phyloP scores from a whole-genome alignment of 345 rosid genomes.

The Camelina neglecta region DNA sequence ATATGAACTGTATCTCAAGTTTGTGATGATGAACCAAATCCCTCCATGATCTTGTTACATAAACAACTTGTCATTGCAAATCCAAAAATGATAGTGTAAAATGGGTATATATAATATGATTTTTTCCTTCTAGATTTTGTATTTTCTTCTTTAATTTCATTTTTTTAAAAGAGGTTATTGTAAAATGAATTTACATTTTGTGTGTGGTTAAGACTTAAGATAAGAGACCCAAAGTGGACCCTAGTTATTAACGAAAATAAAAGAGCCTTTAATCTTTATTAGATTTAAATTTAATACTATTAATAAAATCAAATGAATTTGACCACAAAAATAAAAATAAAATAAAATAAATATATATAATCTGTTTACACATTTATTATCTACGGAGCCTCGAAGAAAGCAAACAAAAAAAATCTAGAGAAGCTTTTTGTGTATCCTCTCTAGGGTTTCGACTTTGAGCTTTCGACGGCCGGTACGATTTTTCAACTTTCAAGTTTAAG shows the following conservation, averaged over 20 bases:
- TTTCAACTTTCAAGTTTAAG: not conserved
- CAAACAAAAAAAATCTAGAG: slow-evolving; percentile 8
- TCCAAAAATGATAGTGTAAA: not conserved
- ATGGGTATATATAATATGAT: not conserved
- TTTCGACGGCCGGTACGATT: slow-evolving; percentile 27
- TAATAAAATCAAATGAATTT: not conserved
- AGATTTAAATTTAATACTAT: not conserved
- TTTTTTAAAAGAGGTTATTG: too few relatives aligned
- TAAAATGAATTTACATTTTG: too few relatives aligned
- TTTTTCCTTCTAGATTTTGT: not conserved
- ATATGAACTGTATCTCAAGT: slow-evolving; percentile 49
- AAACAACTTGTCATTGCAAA: not conserved
- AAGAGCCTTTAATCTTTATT: not conserved
- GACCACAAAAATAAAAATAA: not conserved
- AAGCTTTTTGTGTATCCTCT: not conserved
- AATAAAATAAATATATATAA: not conserved
- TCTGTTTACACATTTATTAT: not conserved
- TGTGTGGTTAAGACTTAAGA: too few relatives aligned
- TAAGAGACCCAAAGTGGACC: not conserved
- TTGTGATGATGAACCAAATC: slow-evolving; percentile 36
- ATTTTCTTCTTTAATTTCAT: too few relatives aligned
- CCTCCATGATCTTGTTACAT: not conserved
- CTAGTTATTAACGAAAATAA: not conserved
- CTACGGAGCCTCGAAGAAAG: slow-evolving; percentile 29
- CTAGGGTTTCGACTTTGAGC: slow-evolving; percentile 35